Percentiles rank a stretch among this genome's conserved stretches.
phyloP scores from a whole-genome alignment of 1,139 yeast genomes.

The Blastobotrys illinoisensis region DNA sequence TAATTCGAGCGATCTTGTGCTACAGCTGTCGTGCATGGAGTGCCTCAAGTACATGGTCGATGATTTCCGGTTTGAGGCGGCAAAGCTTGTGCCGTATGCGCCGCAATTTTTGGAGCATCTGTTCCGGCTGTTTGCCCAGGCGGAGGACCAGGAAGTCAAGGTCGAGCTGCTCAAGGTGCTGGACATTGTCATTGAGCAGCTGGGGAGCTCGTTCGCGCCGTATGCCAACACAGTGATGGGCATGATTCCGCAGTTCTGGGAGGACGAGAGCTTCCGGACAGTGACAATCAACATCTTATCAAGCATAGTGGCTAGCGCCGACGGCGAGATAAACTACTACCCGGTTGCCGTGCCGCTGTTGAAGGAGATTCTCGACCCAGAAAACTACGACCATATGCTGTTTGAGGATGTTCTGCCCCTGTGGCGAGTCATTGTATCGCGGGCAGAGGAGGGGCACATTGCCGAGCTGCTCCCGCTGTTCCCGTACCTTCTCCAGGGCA shows the following conservation, averaged over 20 bases:
- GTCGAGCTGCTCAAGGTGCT: conserved; percentile 62
- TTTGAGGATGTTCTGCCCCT: conserved; percentile 86
- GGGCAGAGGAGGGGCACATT: conserved; percentile 38
- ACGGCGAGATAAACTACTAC: neutral
- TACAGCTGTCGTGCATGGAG: conserved; percentile 68
- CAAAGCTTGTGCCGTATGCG: conserved; percentile 60
- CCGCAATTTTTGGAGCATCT: conserved; percentile 44
- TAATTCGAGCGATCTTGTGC: conserved; percentile 61
- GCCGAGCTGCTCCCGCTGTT: conserved; percentile 41
- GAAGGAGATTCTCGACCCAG: conserved; percentile 55
- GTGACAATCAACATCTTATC: conserved; percentile 65
- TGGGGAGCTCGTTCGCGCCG: conserved; percentile 33
- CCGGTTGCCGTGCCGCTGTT: conserved; percentile 55
- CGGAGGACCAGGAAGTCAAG: conserved; percentile 67
- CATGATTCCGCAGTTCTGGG: conserved; percentile 74
- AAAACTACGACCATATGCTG: conserved; percentile 27
- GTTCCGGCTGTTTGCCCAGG: conserved; percentile 44
- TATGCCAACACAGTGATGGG: conserved; percentile 46
- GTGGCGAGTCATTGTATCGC: conserved; percentile 69
- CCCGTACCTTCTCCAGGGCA: conserved; percentile 36
- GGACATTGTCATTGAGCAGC: conserved; percentile 55
- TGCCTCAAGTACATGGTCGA: conserved; percentile 64
- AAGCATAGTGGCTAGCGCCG: conserved; percentile 35
- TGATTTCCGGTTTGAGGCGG: conserved; percentile 80
- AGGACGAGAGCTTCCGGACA: conserved; percentile 53